Evolutionary conservation across 2,329 filamentous ascomycete genomes (phyloP).

Genomic region (Huntiella savannae): DNA sequence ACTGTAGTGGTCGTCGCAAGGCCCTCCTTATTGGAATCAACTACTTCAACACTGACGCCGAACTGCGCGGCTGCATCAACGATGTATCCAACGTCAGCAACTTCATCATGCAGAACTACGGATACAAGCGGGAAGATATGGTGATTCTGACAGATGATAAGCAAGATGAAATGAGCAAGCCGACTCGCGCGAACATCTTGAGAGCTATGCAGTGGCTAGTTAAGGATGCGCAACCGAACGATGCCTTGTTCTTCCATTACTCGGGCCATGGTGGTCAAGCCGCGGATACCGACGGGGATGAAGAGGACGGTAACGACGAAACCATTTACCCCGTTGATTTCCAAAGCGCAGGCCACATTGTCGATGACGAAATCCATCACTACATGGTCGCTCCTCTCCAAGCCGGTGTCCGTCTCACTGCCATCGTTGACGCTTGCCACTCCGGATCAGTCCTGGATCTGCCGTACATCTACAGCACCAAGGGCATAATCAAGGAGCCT

Average conservation of each 20-base stretch:
- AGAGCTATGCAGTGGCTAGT: constrained; percentile 62
- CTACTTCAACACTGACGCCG: constrained; percentile 54
- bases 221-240: constrained; percentile 50
- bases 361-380: constrained; percentile 61
- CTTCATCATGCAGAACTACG: constrained; percentile 48
- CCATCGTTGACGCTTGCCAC: constrained; percentile 69
- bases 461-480: constrained; percentile 64
- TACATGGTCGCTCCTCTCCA: constrained; percentile 60
- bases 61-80: constrained; percentile 63
- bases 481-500: constrained; percentile 63
- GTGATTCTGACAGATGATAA: constrained; percentile 58
- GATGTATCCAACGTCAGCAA: constrained; percentile 58
- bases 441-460: constrained; percentile 61
- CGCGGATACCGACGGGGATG: constrained; percentile 53
- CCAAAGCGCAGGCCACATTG: constrained; percentile 48
- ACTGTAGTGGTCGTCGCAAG: constrained; percentile 54
- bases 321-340: constrained; percentile 66
- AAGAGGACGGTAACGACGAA: constrained; percentile 61
- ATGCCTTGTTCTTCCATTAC: constrained; percentile 61
- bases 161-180: constrained; percentile 48
- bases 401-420: constrained; percentile 67
- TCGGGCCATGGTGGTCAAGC: constrained; percentile 63
- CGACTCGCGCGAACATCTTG: constrained; percentile 58
- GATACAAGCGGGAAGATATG: constrained; percentile 64
- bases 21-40: constrained; percentile 65